phyloP scores from a whole-genome alignment of 352 stramenopile genomes.

The Globisporangium spinosum region DNA sequence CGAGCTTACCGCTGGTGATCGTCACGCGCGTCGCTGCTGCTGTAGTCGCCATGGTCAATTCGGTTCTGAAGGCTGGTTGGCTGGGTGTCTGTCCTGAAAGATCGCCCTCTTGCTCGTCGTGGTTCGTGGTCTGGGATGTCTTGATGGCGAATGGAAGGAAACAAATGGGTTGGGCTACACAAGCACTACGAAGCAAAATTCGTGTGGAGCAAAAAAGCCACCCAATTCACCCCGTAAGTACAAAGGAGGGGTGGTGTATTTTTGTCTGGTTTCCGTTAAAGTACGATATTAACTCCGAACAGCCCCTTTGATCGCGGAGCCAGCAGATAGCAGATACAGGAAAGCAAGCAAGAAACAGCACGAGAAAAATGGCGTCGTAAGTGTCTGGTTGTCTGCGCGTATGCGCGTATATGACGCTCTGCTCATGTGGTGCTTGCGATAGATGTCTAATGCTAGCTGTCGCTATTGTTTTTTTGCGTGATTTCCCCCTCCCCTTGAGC shows the following conservation, averaged over 20 bases:
- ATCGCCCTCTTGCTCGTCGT: not conserved
- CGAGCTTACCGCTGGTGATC: slow-evolving; percentile 50
- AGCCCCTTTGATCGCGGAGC: not conserved
- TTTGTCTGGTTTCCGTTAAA: not conserved
- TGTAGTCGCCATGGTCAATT: slow-evolving; percentile 25
- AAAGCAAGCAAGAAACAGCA: not conserved
- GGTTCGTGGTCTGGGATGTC: not conserved
- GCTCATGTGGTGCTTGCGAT: not conserved
- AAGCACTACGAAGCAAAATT: not conserved
- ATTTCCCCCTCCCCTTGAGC: not conserved
- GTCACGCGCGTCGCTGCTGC: slow-evolving; percentile 42
- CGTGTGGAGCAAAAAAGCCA: not conserved
- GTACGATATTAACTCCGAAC: not conserved
- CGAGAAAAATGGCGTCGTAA: slow-evolving; percentile 5
- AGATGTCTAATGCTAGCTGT: not conserved
- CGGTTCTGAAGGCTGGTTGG: not conserved
- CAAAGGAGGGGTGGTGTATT: not conserved
- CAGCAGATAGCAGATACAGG: not conserved
- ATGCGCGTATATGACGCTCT: not conserved
- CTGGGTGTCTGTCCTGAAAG: not conserved
- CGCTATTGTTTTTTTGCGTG: not conserved
- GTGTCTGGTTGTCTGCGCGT: not conserved
- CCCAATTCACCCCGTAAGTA: not conserved
- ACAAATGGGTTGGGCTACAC: not conserved
- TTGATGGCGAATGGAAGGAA: slow-evolving; percentile 1